A percentile compares a stretch with the other conserved stretches of the same genome.
Conservation (phyloP, 352 stramenopile species). For the Globisporangium lucens region DNA sequence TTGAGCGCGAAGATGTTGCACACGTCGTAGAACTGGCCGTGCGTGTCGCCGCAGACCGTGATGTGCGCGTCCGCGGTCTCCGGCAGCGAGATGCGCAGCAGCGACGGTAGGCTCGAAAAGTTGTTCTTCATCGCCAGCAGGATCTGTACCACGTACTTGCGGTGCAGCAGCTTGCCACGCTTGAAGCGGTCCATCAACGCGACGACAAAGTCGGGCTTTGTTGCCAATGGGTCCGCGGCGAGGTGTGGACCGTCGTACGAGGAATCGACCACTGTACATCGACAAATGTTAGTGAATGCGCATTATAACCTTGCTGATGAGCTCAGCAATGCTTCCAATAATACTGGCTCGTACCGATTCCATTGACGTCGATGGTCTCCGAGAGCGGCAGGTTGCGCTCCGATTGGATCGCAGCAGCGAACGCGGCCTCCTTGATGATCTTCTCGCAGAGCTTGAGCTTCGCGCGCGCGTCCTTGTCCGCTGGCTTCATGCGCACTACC, state of each 20-base stretch:
- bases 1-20: constrained; percentile 99
- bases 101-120: constrained; percentile 85
- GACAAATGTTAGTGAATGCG: background rate
- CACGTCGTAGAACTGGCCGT: constrained; percentile 99
- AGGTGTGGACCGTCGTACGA: constrained; percentile 79
- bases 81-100: constrained; percentile 85
- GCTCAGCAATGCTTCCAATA: background rate
- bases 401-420: constrained; percentile 95
- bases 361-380: constrained; percentile 90
- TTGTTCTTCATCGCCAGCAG: constrained; percentile 92
- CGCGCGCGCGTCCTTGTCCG: constrained; percentile 89
- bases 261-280: constrained; percentile 58
- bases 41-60: constrained; percentile 98
- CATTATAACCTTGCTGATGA: background rate
- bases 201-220: constrained; percentile 85
- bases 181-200: constrained; percentile 96
- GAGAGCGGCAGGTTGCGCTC: constrained; percentile 92
- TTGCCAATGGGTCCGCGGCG: constrained; percentile 46
- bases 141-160: constrained; percentile 97
- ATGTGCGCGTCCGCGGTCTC: constrained; percentile 73
- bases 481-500: constrained; percentile 95
- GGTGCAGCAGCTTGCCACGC: constrained; percentile 96
- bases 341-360: constrained; percentile 40
- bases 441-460: constrained; percentile 98
- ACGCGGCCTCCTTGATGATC: constrained; percentile 94